These are phyloP conservation scores for Plasmodium falciparum DNA, from an alignment of 169 alveolate genomes.

Conservation along the genomic window DNA sequence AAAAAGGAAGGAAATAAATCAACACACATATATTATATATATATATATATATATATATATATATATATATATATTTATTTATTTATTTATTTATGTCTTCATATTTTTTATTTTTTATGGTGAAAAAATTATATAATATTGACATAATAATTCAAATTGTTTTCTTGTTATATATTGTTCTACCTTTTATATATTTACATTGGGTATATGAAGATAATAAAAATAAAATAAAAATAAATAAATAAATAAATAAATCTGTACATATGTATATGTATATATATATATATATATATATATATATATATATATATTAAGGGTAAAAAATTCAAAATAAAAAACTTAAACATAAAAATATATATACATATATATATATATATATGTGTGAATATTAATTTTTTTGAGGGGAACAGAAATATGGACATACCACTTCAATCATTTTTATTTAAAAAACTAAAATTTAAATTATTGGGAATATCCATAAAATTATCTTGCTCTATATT, in stretches of 20 bases:
- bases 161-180: not conserved
- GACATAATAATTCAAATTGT: too few species aligned
- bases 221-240: too few species aligned
- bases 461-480: constrained; percentile 7
- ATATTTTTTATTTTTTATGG: too few species aligned
- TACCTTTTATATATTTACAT: not conserved
- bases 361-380: not conserved
- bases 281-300: not conserved
- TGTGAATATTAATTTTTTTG: too few species aligned
- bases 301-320: not conserved
- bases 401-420: too few species aligned
- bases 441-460: constrained; percentile 18
- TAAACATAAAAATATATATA: not conserved
- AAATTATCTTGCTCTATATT: not conserved
- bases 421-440: constrained; percentile 4
- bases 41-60: too few species aligned
- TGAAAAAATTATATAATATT: too few species aligned
- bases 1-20: too few species aligned
- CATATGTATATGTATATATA: not conserved
- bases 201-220: not conserved
- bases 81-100: too few species aligned
- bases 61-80: too few species aligned
- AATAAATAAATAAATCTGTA: not conserved
- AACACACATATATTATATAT: too few species aligned
- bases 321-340: not conserved